Evolutionary conservation across 225 moss, liverwort and hornwort species (phyloP).

Genomic region (Polytrichum formosum): DNA sequence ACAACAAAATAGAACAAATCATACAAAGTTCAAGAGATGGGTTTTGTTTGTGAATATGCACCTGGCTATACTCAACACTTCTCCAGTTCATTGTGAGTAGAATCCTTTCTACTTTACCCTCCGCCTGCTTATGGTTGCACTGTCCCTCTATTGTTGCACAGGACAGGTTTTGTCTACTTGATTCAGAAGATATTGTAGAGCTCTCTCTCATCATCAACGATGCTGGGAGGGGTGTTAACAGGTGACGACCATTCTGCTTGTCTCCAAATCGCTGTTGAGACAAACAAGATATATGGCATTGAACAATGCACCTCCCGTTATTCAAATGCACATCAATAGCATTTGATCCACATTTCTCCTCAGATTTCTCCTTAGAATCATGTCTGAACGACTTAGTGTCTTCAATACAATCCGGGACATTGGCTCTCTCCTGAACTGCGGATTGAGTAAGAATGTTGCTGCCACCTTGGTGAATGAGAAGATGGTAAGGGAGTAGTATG

Average conservation of each 20-base stretch:
- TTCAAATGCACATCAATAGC: conserved; percentile 11
- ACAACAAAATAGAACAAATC: background rate
- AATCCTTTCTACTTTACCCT: conserved; percentile 35
- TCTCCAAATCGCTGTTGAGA: conserved; percentile 23
- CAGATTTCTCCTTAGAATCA: conserved; percentile 3
- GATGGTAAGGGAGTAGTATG: conserved; percentile 44
- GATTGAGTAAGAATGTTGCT: conserved; percentile 10
- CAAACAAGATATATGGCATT: conserved; percentile 34
- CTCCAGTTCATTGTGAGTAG: conserved; percentile 39
- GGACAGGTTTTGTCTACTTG: conserved; percentile 4
- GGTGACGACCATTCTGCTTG: conserved; percentile 15
- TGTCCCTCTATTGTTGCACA: conserved; percentile 30
- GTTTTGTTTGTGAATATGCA: conserved; percentile 15
- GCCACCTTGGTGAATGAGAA: conserved; percentile 32
- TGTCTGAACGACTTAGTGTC: conserved; percentile 6
- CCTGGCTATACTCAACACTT: conserved; percentile 47
- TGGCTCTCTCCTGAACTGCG: conserved; percentile 6
- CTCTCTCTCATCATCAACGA: conserved; percentile 28
- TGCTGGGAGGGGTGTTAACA: conserved; percentile 23
- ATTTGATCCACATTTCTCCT: conserved; percentile 11
- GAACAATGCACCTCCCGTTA: conserved; percentile 21
- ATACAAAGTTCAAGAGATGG: background rate
- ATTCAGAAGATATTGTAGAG: conserved; percentile 9
- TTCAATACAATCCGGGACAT: conserved; percentile 4
- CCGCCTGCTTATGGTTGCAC: conserved; percentile 18